phyloP scores from a whole-genome alignment of 306 rosid species.

The Ceratonia siliqua region DNA sequence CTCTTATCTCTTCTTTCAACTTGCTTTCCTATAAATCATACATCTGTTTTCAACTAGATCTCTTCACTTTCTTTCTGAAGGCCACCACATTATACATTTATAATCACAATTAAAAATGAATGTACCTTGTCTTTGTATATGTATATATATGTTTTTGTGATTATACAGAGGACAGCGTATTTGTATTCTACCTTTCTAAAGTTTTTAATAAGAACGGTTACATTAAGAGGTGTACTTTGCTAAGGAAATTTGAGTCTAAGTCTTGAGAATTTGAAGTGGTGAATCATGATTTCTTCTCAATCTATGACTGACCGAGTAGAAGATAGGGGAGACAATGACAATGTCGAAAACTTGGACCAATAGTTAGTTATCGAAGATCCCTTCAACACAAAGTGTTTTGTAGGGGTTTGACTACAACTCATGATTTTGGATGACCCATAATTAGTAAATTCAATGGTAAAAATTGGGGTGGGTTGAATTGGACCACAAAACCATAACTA shows the following conservation, averaged over 20 bases:
- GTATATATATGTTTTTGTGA: background rate
- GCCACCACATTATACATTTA: no score
- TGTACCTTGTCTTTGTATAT: background rate
- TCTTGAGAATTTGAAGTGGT: background rate
- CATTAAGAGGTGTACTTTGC: background rate
- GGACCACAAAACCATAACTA: conserved; percentile 35
- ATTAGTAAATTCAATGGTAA: conserved; percentile 36
- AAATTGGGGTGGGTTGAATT: conserved; percentile 16
- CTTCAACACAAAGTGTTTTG: background rate
- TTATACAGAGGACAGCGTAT: no score
- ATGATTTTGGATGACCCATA: conserved; percentile 43
- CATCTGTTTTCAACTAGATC: background rate
- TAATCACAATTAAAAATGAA: no score
- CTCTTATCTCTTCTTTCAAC: conserved; percentile 21
- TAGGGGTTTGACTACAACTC: conserved; percentile 48
- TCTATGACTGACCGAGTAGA: background rate
- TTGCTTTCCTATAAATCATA: background rate
- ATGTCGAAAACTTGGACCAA: conserved; percentile 40
- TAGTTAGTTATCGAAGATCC: conserved; percentile 39
- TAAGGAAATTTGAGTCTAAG: conserved; percentile 21
- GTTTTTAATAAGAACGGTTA: background rate
- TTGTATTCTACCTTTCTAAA: no score
- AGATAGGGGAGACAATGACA: conserved; percentile 10
- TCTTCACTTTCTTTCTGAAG: no score
- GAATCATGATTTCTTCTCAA: conserved; percentile 29